These are phyloP conservation scores for Psilocybe cyanescens DNA, from an alignment of 768 basidiomycete genomes.

Conservation along the genomic window DNA sequence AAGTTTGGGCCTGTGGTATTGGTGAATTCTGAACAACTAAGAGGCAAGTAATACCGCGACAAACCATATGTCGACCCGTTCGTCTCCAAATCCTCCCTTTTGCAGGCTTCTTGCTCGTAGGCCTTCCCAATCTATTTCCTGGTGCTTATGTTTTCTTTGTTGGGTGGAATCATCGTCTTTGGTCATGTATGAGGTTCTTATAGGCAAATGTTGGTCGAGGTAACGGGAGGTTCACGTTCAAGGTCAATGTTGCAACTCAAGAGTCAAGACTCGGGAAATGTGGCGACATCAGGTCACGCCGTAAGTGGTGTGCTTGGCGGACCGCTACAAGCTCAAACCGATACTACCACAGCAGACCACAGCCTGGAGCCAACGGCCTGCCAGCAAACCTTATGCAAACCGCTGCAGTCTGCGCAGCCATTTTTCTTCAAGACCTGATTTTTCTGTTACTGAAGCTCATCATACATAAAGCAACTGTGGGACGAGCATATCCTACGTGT, in stretches of 20 bases:
- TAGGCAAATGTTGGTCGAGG: background rate
- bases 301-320: no score
- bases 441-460: no score
- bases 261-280: background rate
- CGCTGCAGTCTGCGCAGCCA: no score
- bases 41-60: conserved; percentile 17
- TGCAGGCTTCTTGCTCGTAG: conserved; percentile 51
- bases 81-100: conserved; percentile 67
- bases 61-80: conserved; percentile 62
- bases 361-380: no score
- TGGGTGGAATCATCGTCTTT: background rate
- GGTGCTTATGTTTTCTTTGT: background rate
- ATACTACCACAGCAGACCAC: no score
- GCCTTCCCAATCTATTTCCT: conserved; percentile 43
- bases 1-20: conserved; percentile 28
- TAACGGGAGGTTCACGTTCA: background rate
- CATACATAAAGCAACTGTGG: no score
- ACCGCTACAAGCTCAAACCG: no score
- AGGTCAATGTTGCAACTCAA: background rate
- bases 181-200: conserved; percentile 1
- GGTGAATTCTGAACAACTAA: background rate
- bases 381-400: no score
- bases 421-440: no score
- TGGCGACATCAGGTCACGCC: background rate
- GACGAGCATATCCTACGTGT: no score